These are phyloP conservation scores for Helotiales sp. DNA, from an alignment of 2,329 filamentous ascomycete species.

Conservation along the genomic window DNA sequence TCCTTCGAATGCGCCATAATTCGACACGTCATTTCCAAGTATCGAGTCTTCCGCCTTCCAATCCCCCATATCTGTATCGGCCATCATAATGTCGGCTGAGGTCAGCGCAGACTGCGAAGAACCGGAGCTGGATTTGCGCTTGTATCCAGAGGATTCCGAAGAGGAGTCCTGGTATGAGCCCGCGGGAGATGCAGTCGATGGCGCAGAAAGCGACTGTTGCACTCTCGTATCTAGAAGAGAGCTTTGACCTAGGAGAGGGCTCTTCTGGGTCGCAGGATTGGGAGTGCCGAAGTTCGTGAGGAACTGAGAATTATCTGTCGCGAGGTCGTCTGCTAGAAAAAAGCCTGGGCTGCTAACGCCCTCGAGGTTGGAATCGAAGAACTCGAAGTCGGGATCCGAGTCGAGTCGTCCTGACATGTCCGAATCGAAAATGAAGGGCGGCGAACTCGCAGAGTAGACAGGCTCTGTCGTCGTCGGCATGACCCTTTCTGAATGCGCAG, in stretches of 20 bases:
- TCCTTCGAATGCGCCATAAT: conserved; percentile 46
- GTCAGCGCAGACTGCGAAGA: conserved; percentile 52
- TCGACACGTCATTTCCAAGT: conserved; percentile 46
- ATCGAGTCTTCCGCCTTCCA: conserved; percentile 50
- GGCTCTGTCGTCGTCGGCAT: conserved; percentile 39
- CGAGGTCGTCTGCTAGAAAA: conserved; percentile 40
- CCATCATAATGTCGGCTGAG: conserved; percentile 51
- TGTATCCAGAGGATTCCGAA: conserved; percentile 57
- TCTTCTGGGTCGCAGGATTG: conserved; percentile 35
- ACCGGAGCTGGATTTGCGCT: conserved; percentile 52
- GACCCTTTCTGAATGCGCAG: conserved; percentile 23
- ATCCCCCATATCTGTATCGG: conserved; percentile 48
- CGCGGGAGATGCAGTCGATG: conserved; percentile 43
- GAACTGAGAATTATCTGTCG: conserved; percentile 35
- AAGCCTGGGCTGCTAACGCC: conserved; percentile 41
- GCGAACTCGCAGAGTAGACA: conserved; percentile 41
- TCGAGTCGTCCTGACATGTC: conserved; percentile 44
- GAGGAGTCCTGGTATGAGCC: conserved; percentile 55
- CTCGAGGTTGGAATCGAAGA: conserved; percentile 45
- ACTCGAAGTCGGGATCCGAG: conserved; percentile 45
- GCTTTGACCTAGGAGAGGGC: conserved; percentile 30
- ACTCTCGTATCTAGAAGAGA: conserved; percentile 33
- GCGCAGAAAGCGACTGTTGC: conserved; percentile 35
- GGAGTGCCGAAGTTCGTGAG: conserved; percentile 38
- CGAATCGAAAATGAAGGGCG: conserved; percentile 44